Conservation (phyloP, 2,329 filamentous ascomycete genomes). For the Fusarium concolor region DNA sequence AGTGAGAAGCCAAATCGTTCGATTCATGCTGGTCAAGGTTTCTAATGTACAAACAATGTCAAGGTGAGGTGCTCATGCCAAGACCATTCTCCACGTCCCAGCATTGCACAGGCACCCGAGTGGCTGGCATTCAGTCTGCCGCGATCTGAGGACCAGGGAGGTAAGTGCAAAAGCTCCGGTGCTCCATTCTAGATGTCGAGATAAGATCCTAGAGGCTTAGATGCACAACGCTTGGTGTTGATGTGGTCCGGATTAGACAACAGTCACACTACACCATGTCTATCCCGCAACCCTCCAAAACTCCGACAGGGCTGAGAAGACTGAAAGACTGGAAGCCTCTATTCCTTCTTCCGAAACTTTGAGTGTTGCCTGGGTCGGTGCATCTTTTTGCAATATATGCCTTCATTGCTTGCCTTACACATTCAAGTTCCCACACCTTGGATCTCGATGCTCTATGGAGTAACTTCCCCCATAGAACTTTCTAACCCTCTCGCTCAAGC, state of each 20-base stretch:
- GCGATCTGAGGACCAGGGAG: background rate
- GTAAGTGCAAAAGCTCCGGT: conserved; percentile 20
- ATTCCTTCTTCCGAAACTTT: background rate
- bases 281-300: background rate
- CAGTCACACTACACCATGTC: background rate
- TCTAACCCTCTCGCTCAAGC: conserved; percentile 10
- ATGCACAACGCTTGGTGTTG: conserved; percentile 3
- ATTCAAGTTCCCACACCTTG: background rate
- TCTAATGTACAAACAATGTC: background rate
- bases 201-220: background rate
- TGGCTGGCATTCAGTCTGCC: background rate
- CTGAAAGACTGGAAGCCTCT: background rate
- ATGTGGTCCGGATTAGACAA: background rate
- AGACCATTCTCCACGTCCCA: conserved; percentile 16
- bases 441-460: conserved; percentile 26
- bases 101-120: conserved; percentile 1
- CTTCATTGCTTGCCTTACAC: background rate
- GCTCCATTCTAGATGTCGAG: background rate
- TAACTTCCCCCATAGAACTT: conserved; percentile 19
- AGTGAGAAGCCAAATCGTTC: background rate
- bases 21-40: background rate
- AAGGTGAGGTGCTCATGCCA: conserved; percentile 15
- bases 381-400: background rate
- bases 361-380: background rate
- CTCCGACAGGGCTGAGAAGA: background rate